Conservation (phyloP, 345 rosid genomes). For the Erodium maritimum region DNA sequence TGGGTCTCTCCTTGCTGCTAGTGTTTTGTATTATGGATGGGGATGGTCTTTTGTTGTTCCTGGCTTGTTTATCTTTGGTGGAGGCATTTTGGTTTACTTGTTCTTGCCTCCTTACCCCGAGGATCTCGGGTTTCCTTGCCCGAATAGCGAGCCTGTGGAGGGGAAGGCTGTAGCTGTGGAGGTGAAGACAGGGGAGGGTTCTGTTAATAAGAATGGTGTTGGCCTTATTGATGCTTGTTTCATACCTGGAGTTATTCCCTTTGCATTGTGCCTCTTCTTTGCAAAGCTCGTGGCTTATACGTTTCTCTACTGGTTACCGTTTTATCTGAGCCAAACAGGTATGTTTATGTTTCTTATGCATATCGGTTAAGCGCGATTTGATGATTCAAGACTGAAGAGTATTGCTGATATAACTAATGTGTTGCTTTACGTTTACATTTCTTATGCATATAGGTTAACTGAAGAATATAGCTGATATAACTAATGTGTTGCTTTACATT, state of each 20-base stretch:
- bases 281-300: slow-evolving; percentile 89
- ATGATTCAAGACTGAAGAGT: too few species aligned
- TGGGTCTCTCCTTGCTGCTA: slow-evolving; percentile 86
- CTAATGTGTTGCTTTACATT: too few species aligned
- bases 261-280: slow-evolving; percentile 82
- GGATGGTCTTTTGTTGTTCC: slow-evolving; percentile 89
- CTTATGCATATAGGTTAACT: too few species aligned
- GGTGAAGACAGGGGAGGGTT: slow-evolving; percentile 14
- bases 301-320: slow-evolving; percentile 86
- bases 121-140: slow-evolving; percentile 62
- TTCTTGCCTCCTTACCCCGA: slow-evolving; percentile 88
- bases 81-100: slow-evolving; percentile 66
- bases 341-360: slow-evolving; percentile 9
- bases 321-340: slow-evolving; percentile 87
- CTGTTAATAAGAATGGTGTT: slow-evolving; percentile 48
- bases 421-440: too few species aligned
- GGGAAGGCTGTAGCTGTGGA: slow-evolving; percentile 6
- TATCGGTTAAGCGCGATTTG: background rate
- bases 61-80: slow-evolving; percentile 52
- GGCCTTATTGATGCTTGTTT: slow-evolving; percentile 76
- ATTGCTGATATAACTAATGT: too few species aligned
- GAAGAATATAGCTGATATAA: too few species aligned
- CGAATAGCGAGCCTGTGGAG: slow-evolving; percentile 12
- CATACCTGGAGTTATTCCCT: slow-evolving; percentile 90
- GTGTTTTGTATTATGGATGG: slow-evolving; percentile 86